Base-by-base conservation (phyloP, 305 asterid species). In the Withania somnifera region DNA sequence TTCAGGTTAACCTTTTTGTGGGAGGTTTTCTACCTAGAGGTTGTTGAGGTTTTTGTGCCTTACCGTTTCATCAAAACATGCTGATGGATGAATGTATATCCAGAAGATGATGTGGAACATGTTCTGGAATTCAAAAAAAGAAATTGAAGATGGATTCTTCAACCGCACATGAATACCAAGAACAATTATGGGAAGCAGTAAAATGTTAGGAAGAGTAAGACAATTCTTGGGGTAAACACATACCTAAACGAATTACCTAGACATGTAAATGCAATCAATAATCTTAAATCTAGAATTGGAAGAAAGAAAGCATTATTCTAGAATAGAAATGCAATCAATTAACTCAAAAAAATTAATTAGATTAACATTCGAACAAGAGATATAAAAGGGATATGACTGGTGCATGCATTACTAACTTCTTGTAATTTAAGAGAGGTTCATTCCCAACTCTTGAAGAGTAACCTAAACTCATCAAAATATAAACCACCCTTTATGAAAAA, bases 1-100 rank as follows among this genome's bases (percentile, higher is more conserved):
- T 84, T 89, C 82, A 89, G 77, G 84, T 78, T 82, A 24, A 89
- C 89, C 0, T 86, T 14, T 87, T 14, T 87, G 11, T 88, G 95
- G 97, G 91, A 85, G 86, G 63, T 86, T 47, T 81, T 93, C 69
- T 84, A 82, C 85, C 97, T 97, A 0, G 97, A 92, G 82, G 83
- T 89, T 71, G 1, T 91, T 14, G 58, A 85, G 97, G 30, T 1
- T 94, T 19, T 17, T 90, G 79, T 84, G 84, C 79, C 69, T 92
- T 1, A 40, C 88, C 0, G 10, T 50, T 66, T 68, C 84, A 0
- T 32, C 86, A 0, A 63, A 53, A 5, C 93, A 91, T 51, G 86
- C 93, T 0, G 50, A 66, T 34, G 75, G 47, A 6, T 66, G 28
- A 66, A 34, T 15, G 15, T 4, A 9, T 34, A 66, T n/a, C 28